Evolutionary conservation across 768 basidiomycete species (phyloP).

Genomic region (Hydnomerulius pinastri): DNA sequence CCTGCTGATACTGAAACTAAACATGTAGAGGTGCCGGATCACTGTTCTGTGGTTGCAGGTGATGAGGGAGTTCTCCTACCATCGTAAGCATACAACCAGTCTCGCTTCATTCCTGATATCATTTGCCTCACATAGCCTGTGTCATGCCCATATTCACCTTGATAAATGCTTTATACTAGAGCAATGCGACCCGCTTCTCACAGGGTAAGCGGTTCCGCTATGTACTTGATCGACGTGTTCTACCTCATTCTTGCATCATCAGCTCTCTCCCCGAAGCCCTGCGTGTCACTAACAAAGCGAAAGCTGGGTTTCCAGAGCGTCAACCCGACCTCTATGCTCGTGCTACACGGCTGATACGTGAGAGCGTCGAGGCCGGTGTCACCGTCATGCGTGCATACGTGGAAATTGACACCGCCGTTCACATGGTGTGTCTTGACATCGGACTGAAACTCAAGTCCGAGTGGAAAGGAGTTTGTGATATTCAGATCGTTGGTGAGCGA

Average conservation of each 20-base stretch:
- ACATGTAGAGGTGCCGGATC: not conserved
- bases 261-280: slow-evolving; percentile 62
- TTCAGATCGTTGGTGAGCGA: slow-evolving; percentile 57
- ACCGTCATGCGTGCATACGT: slow-evolving; percentile 70
- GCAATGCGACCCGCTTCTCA: slow-evolving; percentile 49
- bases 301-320: slow-evolving; percentile 47
- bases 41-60: slow-evolving; percentile 19
- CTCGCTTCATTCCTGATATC: slow-evolving; percentile 16
- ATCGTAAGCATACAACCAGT: slow-evolving; percentile 24
- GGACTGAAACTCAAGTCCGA: slow-evolving; percentile 50
- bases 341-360: slow-evolving; percentile 53
- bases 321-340: slow-evolving; percentile 50
- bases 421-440: slow-evolving; percentile 53
- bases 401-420: slow-evolving; percentile 59
- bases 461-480: slow-evolving; percentile 48
- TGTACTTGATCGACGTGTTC: slow-evolving; percentile 2
- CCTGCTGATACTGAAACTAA: slow-evolving; percentile 9
- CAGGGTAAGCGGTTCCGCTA: slow-evolving; percentile 44
- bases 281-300: slow-evolving; percentile 50
- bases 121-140: slow-evolving; percentile 36
- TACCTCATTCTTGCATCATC: not conserved
- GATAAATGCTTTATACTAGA: slow-evolving; percentile 71
- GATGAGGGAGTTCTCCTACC: slow-evolving; percentile 33
- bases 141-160: slow-evolving; percentile 66
- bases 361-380: slow-evolving; percentile 62